These are phyloP conservation scores for Fusarium subglutinans DNA, from an alignment of 2,329 filamentous ascomycete species.

Conservation along the genomic window DNA sequence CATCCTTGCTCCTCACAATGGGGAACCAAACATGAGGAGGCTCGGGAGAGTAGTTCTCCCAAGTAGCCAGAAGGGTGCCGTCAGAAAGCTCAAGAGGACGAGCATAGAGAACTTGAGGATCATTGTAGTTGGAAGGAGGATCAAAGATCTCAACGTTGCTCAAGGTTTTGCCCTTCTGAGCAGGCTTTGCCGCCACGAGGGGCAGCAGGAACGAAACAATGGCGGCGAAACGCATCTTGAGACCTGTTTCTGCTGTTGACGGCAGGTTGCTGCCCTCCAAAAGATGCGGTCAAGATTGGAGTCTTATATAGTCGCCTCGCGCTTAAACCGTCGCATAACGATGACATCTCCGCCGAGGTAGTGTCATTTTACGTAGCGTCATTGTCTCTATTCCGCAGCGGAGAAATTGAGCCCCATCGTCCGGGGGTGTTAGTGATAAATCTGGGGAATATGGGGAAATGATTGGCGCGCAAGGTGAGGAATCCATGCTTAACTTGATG, in stretches of 20 bases:
- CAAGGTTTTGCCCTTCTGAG: slow-evolving; percentile 25
- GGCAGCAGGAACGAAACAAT: slow-evolving; percentile 25
- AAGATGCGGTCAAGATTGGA: background rate
- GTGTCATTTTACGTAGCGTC: background rate
- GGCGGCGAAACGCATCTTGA: slow-evolving; percentile 28
- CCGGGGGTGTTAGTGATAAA: slow-evolving; percentile 12
- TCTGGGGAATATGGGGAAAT: slow-evolving; percentile 24
- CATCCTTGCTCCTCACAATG: slow-evolving; percentile 62
- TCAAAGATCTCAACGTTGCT: slow-evolving; percentile 51
- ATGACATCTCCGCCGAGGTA: slow-evolving; percentile 3
- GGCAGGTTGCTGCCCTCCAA: slow-evolving; percentile 2
- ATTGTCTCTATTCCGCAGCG: slow-evolving; percentile 4
- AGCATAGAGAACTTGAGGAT: slow-evolving; percentile 56
- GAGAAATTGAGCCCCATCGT: slow-evolving; percentile 20
- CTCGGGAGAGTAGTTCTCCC: slow-evolving; percentile 66
- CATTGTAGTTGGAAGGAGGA: slow-evolving; percentile 54
- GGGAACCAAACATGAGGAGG: slow-evolving; percentile 65
- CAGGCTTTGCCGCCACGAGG: slow-evolving; percentile 21
- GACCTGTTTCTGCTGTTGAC: background rate
- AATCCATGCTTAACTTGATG: background rate
- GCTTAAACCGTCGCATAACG: background rate
- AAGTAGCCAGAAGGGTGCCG: slow-evolving; percentile 61
- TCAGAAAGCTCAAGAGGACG: slow-evolving; percentile 55
- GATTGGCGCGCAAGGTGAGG: slow-evolving; percentile 29
- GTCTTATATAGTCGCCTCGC: slow-evolving; percentile 15